phyloP scores from a whole-genome alignment of 1,284 basidiomycete genomes.

The Papiliotrema flavescens region DNA sequence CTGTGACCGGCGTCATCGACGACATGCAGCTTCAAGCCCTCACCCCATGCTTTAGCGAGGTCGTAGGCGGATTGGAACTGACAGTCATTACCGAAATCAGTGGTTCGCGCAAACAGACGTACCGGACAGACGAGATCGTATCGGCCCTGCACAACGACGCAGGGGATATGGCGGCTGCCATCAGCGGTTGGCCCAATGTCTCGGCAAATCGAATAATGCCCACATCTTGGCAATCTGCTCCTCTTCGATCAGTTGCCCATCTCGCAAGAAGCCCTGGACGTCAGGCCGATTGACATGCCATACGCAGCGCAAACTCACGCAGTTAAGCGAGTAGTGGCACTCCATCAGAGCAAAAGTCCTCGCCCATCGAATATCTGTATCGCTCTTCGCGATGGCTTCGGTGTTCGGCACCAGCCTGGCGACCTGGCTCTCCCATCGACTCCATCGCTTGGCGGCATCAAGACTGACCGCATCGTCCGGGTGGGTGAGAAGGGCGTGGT shows the following conservation, averaged over 20 bases:
- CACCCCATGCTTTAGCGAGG: conserved; percentile 79
- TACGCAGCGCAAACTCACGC: conserved; percentile 46
- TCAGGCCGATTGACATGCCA: background rate
- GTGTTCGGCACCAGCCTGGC: conserved; percentile 69
- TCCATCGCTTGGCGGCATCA: conserved; percentile 66
- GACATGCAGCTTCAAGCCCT: conserved; percentile 64
- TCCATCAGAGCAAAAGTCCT: conserved; percentile 86
- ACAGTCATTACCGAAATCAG: background rate
- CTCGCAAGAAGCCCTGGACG: conserved; percentile 69
- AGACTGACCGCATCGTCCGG: conserved; percentile 60
- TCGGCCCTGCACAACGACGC: conserved; percentile 76
- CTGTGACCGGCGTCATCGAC: conserved; percentile 92
- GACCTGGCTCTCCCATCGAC: conserved; percentile 88
- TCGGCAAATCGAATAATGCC: conserved; percentile 17
- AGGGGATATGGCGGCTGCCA: conserved; percentile 74
- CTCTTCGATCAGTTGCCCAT: conserved; percentile 77
- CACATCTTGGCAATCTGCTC: conserved; percentile 88
- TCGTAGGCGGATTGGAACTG: conserved; percentile 74
- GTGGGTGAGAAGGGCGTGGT: conserved; percentile 76
- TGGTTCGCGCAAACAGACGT: conserved; percentile 23
- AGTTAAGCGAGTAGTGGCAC: conserved; percentile 86
- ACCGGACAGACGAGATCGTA: conserved; percentile 53
- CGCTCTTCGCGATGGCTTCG: conserved; percentile 64
- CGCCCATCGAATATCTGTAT: conserved; percentile 64
- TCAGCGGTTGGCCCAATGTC: background rate